A percentile compares a stretch with the other conserved stretches of the same genome.
Evolutionary conservation across 306 rosid species (phyloP).

Genomic region (Lithocarpus polystachyus): DNA sequence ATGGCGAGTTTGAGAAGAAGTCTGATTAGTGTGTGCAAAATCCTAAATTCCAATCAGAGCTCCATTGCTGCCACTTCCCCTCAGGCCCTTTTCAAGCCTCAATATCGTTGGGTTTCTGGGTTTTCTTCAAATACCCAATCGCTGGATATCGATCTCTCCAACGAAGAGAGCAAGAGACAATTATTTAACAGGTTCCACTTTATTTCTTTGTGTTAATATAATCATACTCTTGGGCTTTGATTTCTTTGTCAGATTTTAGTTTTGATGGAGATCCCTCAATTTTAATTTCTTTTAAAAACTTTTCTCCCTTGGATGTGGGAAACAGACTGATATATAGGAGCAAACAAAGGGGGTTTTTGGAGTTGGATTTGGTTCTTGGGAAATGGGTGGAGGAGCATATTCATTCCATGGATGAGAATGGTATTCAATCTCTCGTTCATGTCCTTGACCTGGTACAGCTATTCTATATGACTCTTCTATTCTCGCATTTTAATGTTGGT

Average conservation of each 20-base stretch:
- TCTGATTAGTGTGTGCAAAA: constrained; percentile 22
- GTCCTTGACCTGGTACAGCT: constrained; percentile 66
- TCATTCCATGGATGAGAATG: constrained; percentile 64
- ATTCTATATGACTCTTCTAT: neutral
- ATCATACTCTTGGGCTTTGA: too few species aligned
- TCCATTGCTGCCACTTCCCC: constrained; percentile 20
- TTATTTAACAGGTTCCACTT: constrained; percentile 58
- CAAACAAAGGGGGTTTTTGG: constrained; percentile 85
- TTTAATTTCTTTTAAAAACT: neutral
- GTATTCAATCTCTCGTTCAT: constrained; percentile 54
- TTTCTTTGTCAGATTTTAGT: too few species aligned
- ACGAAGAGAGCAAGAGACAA: constrained; percentile 69
- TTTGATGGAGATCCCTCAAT: too few species aligned
- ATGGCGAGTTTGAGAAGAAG: constrained; percentile 53
- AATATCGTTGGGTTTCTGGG: constrained; percentile 15
- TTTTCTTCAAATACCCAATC: constrained; percentile 32
- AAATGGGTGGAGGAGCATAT: constrained; percentile 88
- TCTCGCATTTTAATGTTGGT: neutral
- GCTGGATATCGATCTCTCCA: constrained; percentile 54
- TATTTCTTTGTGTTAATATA: too few species aligned
- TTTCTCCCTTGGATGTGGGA: neutral
- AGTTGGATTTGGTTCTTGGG: constrained; percentile 85
- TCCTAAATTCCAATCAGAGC: constrained; percentile 27
- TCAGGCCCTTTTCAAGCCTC: constrained; percentile 29
- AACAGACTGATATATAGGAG: constrained; percentile 74